Evolutionary conservation across 2,329 filamentous ascomycete genomes (phyloP), one percentile per base, ranked within the genome.

Genomic region (Colletotrichum sp.): DNA sequence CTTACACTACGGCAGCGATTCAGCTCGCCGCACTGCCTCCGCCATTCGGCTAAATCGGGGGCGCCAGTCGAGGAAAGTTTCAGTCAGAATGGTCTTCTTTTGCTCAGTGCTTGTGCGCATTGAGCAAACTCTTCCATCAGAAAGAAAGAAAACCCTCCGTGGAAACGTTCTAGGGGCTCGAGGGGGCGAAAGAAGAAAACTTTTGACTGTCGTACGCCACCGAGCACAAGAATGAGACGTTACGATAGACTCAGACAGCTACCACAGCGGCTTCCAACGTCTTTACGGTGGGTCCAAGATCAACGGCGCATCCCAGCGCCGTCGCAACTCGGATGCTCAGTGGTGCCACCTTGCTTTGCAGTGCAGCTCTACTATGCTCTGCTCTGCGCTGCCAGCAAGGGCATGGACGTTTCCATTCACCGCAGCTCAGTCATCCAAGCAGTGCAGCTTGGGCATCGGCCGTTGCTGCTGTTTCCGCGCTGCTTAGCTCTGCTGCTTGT

Each of bases 181-280:
- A 51, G 57, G 29, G 61, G 51, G 13, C 16, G 18, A 68, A 68
- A 63, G 16, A 54, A 55, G 15, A 57, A 62, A 43, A 43, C 29
- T 27, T 38, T 27, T 54, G n/a, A n/a, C 27, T 43, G 69, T 72
- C 27, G 51, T 55, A 70, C 59, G 66, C 70, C 59, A 70, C 55
- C 34, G 13, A 61, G 21, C 24, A 43, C 51, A 43, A 63, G n/a
- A 47, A 74, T 58, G 62, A 72, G 62, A 67, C 63, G 72, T 74
- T 64, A 21, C 55, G 29, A 61, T 74, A 62, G 58, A 72, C 38
- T 63, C 29, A 27, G 47, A 59, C 59, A 70, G 11, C 64, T n/a
- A 54, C 31, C 16, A n/a, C 63, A n/a, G 21, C 47, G 36, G 36
- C 29, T 55, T 51, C 24, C 59, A 65, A 70, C 54, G 70, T 68